phyloP scores from a whole-genome alignment of 2,329 filamentous ascomycete species.

The Alternaria arbusti region DNA sequence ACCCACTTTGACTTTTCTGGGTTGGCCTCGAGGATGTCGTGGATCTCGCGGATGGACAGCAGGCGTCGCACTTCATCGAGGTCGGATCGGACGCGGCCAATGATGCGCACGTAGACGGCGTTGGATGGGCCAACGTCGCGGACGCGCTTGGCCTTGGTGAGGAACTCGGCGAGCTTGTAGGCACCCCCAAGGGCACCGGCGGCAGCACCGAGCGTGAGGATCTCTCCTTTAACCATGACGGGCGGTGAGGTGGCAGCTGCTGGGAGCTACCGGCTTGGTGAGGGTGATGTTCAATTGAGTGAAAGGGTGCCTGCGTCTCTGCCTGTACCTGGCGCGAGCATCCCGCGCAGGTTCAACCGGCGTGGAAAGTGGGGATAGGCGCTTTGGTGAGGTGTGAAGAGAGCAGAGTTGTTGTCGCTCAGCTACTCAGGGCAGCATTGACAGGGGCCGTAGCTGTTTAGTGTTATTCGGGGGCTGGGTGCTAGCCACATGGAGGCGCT shows the following conservation, averaged over 20 bases:
- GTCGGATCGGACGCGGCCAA: conserved; percentile 45
- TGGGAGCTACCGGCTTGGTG: conserved; percentile 15
- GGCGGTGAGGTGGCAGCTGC: conserved; percentile 9
- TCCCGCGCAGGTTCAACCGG: conserved; percentile 37
- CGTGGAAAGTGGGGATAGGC: conserved; percentile 22
- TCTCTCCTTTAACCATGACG: conserved; percentile 42
- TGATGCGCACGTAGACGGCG: conserved; percentile 49
- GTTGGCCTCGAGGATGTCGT: conserved; percentile 47
- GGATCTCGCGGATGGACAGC: conserved; percentile 45
- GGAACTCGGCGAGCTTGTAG: conserved; percentile 49
- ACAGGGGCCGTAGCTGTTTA: conserved; percentile 12
- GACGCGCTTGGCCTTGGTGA: conserved; percentile 44
- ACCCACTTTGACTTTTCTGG: conserved; percentile 49
- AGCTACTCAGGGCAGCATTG: conserved; percentile 11
- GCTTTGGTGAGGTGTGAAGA: conserved; percentile 26
- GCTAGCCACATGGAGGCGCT: conserved; percentile 18
- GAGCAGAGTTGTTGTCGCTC: conserved; percentile 14
- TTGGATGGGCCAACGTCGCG: conserved; percentile 47
- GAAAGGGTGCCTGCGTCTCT: conserved; percentile 32
- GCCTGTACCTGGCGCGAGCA: conserved; percentile 39
- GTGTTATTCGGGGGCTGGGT: conserved; percentile 27
- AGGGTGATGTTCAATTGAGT: conserved; percentile 26
- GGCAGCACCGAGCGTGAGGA: conserved; percentile 42
- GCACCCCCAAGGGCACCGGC: conserved; percentile 44
- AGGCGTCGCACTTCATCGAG: conserved; percentile 49